These are phyloP conservation scores for Colletotrichum neosansevieriae DNA, from an alignment of 2,329 filamentous ascomycete genomes.

Conservation along the genomic window DNA sequence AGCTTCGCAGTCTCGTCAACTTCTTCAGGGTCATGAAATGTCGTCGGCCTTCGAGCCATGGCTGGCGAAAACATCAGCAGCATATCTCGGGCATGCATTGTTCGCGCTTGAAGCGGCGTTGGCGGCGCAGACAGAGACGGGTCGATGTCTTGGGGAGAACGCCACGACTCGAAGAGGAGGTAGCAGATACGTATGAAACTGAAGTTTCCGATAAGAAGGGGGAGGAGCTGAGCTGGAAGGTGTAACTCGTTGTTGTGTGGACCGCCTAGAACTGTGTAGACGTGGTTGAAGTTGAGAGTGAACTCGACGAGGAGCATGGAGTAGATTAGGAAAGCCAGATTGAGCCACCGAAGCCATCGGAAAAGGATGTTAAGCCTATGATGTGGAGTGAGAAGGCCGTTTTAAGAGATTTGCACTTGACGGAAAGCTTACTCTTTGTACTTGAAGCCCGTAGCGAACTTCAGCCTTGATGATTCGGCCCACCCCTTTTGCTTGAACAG, in stretches of 20 bases:
- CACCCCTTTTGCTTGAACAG: constrained; percentile 14
- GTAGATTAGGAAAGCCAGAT: constrained; percentile 45
- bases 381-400: not conserved
- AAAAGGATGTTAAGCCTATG: constrained; percentile 41
- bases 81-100: not conserved
- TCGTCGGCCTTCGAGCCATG: constrained; percentile 8
- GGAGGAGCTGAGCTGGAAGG: constrained; percentile 43
- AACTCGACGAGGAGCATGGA: constrained; percentile 44
- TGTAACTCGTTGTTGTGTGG: constrained; percentile 39
- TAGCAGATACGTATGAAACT: constrained; percentile 42
- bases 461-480: constrained; percentile 29
- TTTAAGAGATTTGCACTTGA: too few species aligned
- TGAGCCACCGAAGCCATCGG: constrained; percentile 43
- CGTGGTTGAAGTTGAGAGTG: constrained; percentile 46
- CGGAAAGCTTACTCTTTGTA: constrained; percentile 41
- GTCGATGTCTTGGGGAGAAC: constrained; percentile 27
- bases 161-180: constrained; percentile 36
- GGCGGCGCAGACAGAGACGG: constrained; percentile 6
- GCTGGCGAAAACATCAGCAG: constrained; percentile 3
- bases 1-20: not conserved
- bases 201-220: constrained; percentile 43
- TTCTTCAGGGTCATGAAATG: not conserved
- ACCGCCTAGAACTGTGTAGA: constrained; percentile 43
- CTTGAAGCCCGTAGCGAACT: constrained; percentile 43
- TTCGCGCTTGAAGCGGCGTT: not conserved